Percentiles rank a stretch among this genome's conserved stretches.
phyloP scores from a whole-genome alignment of 306 rosid species.

The Datisca glomerata region DNA sequence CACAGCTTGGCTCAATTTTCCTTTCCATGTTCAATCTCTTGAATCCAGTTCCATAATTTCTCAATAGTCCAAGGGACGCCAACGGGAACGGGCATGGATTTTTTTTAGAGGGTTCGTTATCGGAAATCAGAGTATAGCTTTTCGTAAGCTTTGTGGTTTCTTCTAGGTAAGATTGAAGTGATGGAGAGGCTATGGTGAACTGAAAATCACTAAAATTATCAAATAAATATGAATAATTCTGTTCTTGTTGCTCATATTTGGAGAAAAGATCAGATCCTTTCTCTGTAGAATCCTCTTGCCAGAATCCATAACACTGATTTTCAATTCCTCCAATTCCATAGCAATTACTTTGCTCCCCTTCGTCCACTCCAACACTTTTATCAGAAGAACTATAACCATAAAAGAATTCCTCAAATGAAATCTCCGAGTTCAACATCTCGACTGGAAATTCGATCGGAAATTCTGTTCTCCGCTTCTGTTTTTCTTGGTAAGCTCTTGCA shows the following conservation, averaged over 20 bases:
- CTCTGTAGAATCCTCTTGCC: background rate
- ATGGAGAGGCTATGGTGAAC: constrained; percentile 27
- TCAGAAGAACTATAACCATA: too few species aligned
- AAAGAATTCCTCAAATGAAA: too few species aligned
- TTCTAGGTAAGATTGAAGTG: constrained; percentile 15
- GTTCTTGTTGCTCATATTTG: background rate
- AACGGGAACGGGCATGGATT: constrained; percentile 14
- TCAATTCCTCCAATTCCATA: background rate
- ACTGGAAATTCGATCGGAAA: too few species aligned
- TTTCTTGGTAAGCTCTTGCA: too few species aligned
- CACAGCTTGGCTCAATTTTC: constrained; percentile 12
- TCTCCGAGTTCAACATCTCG: too few species aligned
- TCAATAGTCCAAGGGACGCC: constrained; percentile 41
- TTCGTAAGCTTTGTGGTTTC: constrained; percentile 15
- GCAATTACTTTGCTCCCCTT: background rate
- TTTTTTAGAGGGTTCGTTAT: constrained; percentile 6
- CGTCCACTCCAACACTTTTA: too few species aligned
- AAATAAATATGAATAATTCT: background rate
- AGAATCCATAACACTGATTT: too few species aligned
- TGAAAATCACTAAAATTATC: constrained; percentile 18
- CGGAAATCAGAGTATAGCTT: constrained; percentile 9
- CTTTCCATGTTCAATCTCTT: constrained; percentile 20
- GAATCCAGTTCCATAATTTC: constrained; percentile 28
- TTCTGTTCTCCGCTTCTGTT: too few species aligned
- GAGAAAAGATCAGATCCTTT: too few species aligned